Evolutionary conservation across 2,329 filamentous ascomycete species (phyloP), one percentile per base, ranked within the genome.

Genomic region (Colletotrichum filicis): DNA sequence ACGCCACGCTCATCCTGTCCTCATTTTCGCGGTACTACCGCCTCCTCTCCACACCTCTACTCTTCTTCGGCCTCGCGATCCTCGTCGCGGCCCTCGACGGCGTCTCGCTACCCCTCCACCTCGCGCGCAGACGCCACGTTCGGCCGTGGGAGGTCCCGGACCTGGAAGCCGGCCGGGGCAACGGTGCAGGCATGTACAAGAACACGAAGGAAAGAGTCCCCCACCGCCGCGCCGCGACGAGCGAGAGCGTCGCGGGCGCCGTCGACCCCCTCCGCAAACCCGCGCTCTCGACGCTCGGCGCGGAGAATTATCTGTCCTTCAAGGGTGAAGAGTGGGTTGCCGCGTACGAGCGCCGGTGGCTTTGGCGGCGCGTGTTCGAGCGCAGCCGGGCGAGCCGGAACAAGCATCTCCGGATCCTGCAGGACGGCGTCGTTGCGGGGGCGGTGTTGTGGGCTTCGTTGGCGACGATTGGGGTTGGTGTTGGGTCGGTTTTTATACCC

Each of bases 91-190:
- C 81, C n/a, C 75, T 79, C 53, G 80, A 81, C 57, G 80, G 82
- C 7, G 77, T 86, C 3, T 85, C 83, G 58, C 37, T 85, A 6
- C 70, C 81, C 19, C 71, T 86, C 9, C 78, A 83, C 67, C 73
- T 78, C 12, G 74, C 76, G 19, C 75, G 79, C 9, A 76, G 73
- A 59, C 80, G 85, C 11, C 79, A 83, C 46, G 70, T 84, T 5
- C 77, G 81, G 3, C 82, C 83, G 0, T 86, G 84, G 84, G 85
- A 86, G 42, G 65, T 62, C 14, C 58, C 77, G 1, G 80, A 77
- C 66, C 75, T 83, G 49, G 76, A 78, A 11, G 62, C 83, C 30
- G 82, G 81, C 1, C 81, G 68, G 74, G 16, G 37, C 5, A 42
- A 16, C 37, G 16, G 5, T 2, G 37, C 14, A 2, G 37, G 37